Evolutionary conservation across 352 stramenopile species (phyloP).

Genomic region (Globisporangium echinulatum): DNA sequence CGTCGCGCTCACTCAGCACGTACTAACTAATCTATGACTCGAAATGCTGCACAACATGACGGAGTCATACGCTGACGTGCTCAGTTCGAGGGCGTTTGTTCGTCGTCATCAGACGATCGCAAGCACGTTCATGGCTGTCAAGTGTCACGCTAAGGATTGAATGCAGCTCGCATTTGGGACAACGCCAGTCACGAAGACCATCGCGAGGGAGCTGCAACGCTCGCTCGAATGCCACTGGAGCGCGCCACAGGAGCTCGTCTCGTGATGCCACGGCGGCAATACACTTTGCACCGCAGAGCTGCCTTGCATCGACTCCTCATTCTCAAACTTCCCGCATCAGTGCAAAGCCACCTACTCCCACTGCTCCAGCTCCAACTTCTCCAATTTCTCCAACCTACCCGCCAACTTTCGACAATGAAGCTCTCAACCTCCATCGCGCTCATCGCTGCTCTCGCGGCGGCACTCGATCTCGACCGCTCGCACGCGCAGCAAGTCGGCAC

Average conservation of each 20-base stretch:
- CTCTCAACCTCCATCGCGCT: constrained; percentile 2
- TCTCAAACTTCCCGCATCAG: background rate
- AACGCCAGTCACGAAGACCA: no score
- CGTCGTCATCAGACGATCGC: background rate
- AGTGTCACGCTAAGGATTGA: background rate
- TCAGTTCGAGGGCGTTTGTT: background rate
- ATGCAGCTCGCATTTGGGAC: no score
- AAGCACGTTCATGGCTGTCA: background rate
- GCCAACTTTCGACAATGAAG: constrained; percentile 1
- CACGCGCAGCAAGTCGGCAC: constrained; percentile 40
- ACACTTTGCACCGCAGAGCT: background rate
- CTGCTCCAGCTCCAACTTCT: background rate
- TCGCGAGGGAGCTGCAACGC: background rate
- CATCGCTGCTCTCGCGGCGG: constrained; percentile 6
- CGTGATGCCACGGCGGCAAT: background rate
- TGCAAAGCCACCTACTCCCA: background rate
- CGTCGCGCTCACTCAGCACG: background rate
- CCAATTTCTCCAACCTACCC: no score
- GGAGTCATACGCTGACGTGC: background rate
- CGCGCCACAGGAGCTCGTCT: background rate
- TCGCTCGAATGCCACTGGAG: background rate
- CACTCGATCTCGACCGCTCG: background rate
- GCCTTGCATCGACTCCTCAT: constrained; percentile 1
- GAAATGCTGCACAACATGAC: background rate
- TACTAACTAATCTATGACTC: background rate